These are phyloP conservation scores for Claviceps spartinae DNA, from an alignment of 2,329 filamentous ascomycete species.

Conservation along the genomic window DNA sequence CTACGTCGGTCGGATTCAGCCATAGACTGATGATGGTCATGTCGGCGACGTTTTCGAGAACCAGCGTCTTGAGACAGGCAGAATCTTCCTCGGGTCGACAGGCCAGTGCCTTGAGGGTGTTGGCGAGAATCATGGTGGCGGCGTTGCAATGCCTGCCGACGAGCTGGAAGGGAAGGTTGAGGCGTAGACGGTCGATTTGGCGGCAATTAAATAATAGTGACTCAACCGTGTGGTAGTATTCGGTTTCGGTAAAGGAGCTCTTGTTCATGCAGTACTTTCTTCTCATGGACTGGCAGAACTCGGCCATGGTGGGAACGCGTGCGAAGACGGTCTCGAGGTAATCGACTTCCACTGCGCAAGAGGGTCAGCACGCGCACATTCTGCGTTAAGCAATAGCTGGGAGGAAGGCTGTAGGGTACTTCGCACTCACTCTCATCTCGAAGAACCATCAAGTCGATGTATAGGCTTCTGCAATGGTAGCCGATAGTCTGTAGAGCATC, in stretches of 20 bases:
- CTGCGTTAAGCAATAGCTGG: too few relatives aligned
- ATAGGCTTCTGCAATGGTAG: conserved; percentile 33
- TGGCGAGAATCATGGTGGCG: conserved; percentile 38
- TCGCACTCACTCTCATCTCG: conserved; percentile 32
- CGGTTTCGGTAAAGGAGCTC: conserved; percentile 33
- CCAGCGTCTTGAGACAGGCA: conserved; percentile 28
- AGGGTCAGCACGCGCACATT: conserved; percentile 5
- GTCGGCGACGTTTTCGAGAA: conserved; percentile 37
- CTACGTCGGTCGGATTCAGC: conserved; percentile 36
- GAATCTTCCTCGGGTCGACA: conserved; percentile 31
- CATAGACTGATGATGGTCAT: conserved; percentile 33
- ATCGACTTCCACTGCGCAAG: conserved; percentile 31
- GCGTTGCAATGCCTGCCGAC: conserved; percentile 31
- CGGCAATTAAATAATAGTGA: conserved; percentile 31
- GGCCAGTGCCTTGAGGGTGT: conserved; percentile 34
- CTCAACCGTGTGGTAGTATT: conserved; percentile 29
- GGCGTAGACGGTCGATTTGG: conserved; percentile 30
- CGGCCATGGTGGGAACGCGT: conserved; percentile 30
- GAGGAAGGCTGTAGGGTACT: not conserved
- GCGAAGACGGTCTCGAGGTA: conserved; percentile 33
- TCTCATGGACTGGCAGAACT: conserved; percentile 30
- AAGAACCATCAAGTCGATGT: conserved; percentile 38
- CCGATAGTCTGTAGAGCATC: conserved; percentile 32
- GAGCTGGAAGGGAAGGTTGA: conserved; percentile 39
- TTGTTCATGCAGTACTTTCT: conserved; percentile 35